Base-by-base conservation (phyloP, 257 asterid genomes). In the Fraxinus anomala region DNA sequence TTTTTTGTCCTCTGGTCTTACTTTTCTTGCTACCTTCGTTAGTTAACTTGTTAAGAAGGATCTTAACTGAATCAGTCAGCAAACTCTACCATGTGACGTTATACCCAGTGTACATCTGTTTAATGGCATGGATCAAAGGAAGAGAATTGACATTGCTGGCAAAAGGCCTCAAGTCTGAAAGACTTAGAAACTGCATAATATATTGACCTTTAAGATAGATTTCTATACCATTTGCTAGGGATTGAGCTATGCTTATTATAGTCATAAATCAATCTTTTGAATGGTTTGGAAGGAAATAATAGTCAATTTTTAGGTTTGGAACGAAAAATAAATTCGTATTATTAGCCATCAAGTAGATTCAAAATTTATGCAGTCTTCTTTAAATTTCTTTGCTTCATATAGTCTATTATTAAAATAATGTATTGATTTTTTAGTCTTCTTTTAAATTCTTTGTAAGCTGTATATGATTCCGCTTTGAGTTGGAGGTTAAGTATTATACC, bases 1-100 rank as follows among this genome's bases (percentile, higher is more conserved):
- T 54, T 36, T 70, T 16, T 54, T 44, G 59, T 36, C 12, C 76
- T 51, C 59, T 28, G 47, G 75, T 9, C 30, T 47, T 68, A 68
- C 54, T 17, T 77, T 63, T 63, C 44, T 24, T 21, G 4, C 65
- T 33, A 14, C 7, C 6, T 40, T 24, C 24, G 21, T 72, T 75
- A 16, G 33, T 70, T 12, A 16, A 37, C 49, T 23, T 70, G 28
- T 21, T 5, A 31, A 26, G 59, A 49, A 21, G 28, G 54, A 14
- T 26, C 66, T 4, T 17, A 39, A 54, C 23, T n/a, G 47, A 51
- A 19, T 42, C 59, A 26, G 61, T 72, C 56, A 9, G 68, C 4
- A 5, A 76, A 26, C 61, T 68, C 31, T 7, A 23, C 28, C 67
- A 1, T 1, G 30, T 8, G 67, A 59, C 16, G 2, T 21, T n/a